Base-by-base conservation (phyloP, 305 asterid genomes). In the Fraxinus floribunda region DNA sequence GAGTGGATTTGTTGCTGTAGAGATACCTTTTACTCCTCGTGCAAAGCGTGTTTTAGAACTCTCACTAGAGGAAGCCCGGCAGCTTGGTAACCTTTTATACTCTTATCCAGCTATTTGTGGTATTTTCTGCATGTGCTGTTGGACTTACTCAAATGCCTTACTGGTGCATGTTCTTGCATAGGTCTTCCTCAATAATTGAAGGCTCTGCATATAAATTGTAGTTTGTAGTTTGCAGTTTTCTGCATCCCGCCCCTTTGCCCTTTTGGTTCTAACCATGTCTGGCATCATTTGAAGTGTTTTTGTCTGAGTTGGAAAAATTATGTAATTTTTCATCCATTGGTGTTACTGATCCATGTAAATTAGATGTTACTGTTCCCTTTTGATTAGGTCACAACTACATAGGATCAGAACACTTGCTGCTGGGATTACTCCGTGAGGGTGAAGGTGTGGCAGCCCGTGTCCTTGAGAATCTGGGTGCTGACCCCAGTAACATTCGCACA, bases 381-480 rank as follows among this genome's bases (percentile, higher is more conserved):
- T 83, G 84, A 30, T 83, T 83, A 96, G 99, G 99, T 78, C 98
- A 96, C 89, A 94, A 94, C 86, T 96, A 94, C 92, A 96, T 96
- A 85, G 98, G 99, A 79, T 93, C 98, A 11, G 99, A 96, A 88
- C 99, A 96, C 88, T 94, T 96, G 89, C 88, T 96, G 78, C 91
- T 96, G 83, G 99, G 99, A 80, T 91, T 96, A 90, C 97, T 96
- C 82, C 98, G 97, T 49, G 99, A 96, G 89, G 99, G 99, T 82
- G 98, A 95, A 91, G 99, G 99, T 78, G 99, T 94, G 82, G 99
- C 98, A 41, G 98, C 98, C 55, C 97, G 96, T 39, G 97, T 92
- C 70, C 98, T 96, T 79, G 99, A 96, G 89, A 96, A 92, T 85
- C 90, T 96, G 79, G 99, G 99, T 68, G 99, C 98, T 38, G 98